phyloP scores from a whole-genome alignment of 768 basidiomycete species.

The Lentinula raphanica region DNA sequence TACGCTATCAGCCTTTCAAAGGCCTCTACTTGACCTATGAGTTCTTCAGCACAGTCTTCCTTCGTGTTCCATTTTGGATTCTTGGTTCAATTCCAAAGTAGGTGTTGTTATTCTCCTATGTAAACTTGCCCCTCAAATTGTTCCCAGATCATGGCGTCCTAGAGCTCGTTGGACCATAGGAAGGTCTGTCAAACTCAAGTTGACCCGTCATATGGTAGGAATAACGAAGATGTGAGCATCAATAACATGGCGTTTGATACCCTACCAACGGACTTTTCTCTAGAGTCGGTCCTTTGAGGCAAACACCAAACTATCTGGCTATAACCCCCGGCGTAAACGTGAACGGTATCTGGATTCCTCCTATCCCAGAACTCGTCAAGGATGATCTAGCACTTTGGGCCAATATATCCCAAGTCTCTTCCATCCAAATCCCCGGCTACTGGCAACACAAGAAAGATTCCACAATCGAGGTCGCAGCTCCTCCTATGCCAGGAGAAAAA shows the following conservation, averaged over 20 bases:
- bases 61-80: conserved; percentile 46
- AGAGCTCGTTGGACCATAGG: conserved; percentile 40
- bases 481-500: conserved; percentile 46
- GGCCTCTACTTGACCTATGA: conserved; percentile 41
- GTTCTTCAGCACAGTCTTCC: conserved; percentile 30
- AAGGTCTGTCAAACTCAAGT: conserved; percentile 31
- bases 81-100: conserved; percentile 34
- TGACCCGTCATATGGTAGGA: conserved; percentile 25
- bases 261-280: conserved; percentile 2
- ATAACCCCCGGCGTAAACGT: conserved; percentile 35
- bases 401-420: conserved; percentile 30
- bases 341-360: conserved; percentile 46
- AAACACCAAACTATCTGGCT: conserved; percentile 33
- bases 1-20: conserved; percentile 45
- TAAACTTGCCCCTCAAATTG: not conserved
- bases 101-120: not conserved
- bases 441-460: conserved; percentile 44
- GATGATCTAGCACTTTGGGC: conserved; percentile 41
- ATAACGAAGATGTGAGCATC: conserved; percentile 24
- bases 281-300: conserved; percentile 31
- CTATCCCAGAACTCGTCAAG: conserved; percentile 35
- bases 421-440: conserved; percentile 49
- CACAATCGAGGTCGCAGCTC: conserved; percentile 27
- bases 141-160: conserved; percentile 36
- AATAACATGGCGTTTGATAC: no score